Evolutionary conservation across 2,329 filamentous ascomycete genomes (phyloP), one percentile per base, ranked within the genome.

Genomic region (Dactylellina drechsleri): DNA sequence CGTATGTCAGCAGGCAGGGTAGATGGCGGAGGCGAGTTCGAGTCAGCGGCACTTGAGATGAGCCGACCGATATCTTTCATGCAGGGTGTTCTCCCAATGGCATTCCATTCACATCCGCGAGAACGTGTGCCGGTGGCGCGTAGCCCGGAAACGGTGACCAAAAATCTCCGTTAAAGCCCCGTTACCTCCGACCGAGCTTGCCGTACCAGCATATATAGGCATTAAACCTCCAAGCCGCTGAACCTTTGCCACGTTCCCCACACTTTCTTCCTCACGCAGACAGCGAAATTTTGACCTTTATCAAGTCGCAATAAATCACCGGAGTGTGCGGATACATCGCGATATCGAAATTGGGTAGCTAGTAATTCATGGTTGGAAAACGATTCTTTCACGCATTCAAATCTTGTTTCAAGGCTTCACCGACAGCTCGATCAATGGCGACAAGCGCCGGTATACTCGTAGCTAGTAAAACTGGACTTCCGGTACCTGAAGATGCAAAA

Each of bases 401-500:
- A 40, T 67, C 64, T n/a, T 75, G 71, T 45, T 75, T 75, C 64
- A 64, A 50, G 49, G 40, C 45, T 41, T 75, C 62, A 1, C 50
- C 50, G 28, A 47, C 41, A 31, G 45, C 60, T n/a, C 52, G 26
- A 62, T 54, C 45, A 18, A 65, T 65, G 58, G 71, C 71, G 15
- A 64, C 70, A 23, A 65, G 64, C 47, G 40, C 64, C 16, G 71
- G 64, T 15, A 56, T 68, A 13, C 45, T 74, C 28, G 71, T 75
- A 23, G 23, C 71, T 0, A 62, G 57, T 45, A 75, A 75, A 43
- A 12, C 43, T 41, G 71, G 64, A 40, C 71, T 75, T 7, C 64
- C 71, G 26, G 71, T 68, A 26, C 71, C 71, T 52, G 71, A 75
- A 45, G 64, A 75, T 20, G 71, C 40, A 18, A 60, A 65, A 16